Percentiles rank a stretch among this genome's conserved stretches.
Evolutionary conservation across 768 basidiomycete species (phyloP).

Genomic region (Cantharellus anzutake): DNA sequence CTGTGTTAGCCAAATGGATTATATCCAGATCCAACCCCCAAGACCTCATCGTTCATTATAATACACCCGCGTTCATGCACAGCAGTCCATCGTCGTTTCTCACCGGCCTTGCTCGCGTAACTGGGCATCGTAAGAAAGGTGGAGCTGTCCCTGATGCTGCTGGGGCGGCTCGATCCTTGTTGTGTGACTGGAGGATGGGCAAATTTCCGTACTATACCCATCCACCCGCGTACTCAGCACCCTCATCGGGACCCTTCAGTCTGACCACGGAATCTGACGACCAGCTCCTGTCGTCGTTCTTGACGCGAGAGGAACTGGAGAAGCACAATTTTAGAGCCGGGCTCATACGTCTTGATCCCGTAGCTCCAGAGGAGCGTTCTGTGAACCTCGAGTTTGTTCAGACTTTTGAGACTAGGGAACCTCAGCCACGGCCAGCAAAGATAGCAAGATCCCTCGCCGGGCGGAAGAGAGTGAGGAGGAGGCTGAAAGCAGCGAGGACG

Average conservation of each 20-base stretch:
- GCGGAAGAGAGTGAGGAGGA: constrained; percentile 22
- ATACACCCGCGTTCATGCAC: constrained; percentile 54
- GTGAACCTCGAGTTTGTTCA: constrained; percentile 19
- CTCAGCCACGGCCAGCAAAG: constrained; percentile 10
- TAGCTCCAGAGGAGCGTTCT: constrained; percentile 39
- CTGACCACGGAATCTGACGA: not conserved
- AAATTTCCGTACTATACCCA: constrained; percentile 54
- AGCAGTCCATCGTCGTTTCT: constrained; percentile 59
- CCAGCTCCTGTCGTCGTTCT: constrained; percentile 20
- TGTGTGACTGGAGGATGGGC: constrained; percentile 71
- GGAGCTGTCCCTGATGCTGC: constrained; percentile 52
- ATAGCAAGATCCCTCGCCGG: not conserved
- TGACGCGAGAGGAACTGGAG: constrained; percentile 33
- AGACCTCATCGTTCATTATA: constrained; percentile 82
- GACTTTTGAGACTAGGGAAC: constrained; percentile 21
- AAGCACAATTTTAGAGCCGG: constrained; percentile 15
- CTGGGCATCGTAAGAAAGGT: constrained; percentile 69
- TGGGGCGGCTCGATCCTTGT: constrained; percentile 55
- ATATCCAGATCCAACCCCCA: constrained; percentile 48
- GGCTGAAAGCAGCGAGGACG: constrained; percentile 20
- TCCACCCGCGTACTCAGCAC: constrained; percentile 21
- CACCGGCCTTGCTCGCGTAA: constrained; percentile 51
- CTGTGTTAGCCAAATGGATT: constrained; percentile 38
- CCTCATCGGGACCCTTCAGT: constrained; percentile 1
- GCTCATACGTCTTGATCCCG: constrained; percentile 48